Evolutionary conservation across 176 grass and related monocot species (phyloP).

Genomic region (Microstegium vimineum): DNA sequence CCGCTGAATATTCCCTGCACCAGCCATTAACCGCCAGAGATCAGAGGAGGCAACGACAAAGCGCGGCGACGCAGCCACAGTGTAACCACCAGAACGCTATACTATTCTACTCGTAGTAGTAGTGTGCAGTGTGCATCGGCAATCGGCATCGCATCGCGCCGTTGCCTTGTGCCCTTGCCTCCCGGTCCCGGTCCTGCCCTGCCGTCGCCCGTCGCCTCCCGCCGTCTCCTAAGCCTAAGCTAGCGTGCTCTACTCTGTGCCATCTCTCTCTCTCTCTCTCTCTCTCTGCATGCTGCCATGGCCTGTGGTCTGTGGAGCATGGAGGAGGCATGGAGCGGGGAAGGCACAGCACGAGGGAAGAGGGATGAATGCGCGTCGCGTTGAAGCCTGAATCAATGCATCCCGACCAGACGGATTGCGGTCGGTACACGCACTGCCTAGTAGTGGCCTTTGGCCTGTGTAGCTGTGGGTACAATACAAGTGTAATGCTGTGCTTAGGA

Average conservation of each 20-base stretch:
- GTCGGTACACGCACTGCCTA: constrained; percentile 16
- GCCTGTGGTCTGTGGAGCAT: neutral
- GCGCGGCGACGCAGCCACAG: neutral
- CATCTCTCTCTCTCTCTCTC: neutral
- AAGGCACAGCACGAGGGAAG: neutral
- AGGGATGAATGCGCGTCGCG: neutral
- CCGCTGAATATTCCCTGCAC: constrained; percentile 62
- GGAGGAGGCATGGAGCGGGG: neutral
- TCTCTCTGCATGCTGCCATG: neutral
- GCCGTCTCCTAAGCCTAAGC: neutral
- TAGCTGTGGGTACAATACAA: neutral
- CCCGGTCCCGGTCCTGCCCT: too few relatives aligned
- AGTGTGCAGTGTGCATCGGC: too few relatives aligned
- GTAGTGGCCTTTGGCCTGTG: neutral
- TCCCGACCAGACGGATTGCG: constrained; percentile 23
- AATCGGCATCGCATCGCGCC: too few relatives aligned
- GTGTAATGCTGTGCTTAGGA: neutral
- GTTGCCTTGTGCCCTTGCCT: neutral
- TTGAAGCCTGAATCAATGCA: neutral
- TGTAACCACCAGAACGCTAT: too few relatives aligned
- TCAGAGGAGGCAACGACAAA: constrained; percentile 18
- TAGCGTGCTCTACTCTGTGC: neutral
- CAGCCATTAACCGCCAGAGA: constrained; percentile 30
- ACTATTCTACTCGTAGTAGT: too few relatives aligned
- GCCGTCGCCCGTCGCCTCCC: neutral